A percentile compares a stretch with the other conserved stretches of the same genome.
Conservation (phyloP, 495 filamentous ascomycete species). For the Penicillium salamii region DNA sequence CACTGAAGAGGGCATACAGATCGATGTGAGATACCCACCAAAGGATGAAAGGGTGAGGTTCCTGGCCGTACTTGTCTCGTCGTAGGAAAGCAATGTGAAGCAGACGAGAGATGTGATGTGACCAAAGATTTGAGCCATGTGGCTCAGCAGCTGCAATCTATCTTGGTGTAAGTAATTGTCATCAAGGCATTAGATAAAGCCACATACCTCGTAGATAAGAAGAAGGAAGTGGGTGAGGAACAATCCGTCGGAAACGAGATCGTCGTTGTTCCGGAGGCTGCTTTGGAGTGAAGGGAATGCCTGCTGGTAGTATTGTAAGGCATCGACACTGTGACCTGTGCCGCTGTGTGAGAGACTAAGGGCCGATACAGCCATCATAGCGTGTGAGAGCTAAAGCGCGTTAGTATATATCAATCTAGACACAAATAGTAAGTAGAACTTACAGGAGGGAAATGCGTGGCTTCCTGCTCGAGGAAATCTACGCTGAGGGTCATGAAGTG, state of each 20-base stretch:
- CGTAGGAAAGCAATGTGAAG: slow-evolving; percentile 49
- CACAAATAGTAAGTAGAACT: slow-evolving; percentile 14
- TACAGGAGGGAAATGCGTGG: slow-evolving; percentile 51
- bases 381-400: slow-evolving; percentile 50
- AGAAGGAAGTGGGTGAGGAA: slow-evolving; percentile 61
- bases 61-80: slow-evolving; percentile 40
- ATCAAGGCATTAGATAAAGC: background rate
- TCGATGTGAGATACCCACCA: slow-evolving; percentile 59
- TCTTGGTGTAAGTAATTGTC: background rate
- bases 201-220: slow-evolving; percentile 55
- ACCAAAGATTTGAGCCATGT: slow-evolving; percentile 50
- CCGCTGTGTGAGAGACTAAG: slow-evolving; percentile 52
- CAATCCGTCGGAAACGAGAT: slow-evolving; percentile 55
- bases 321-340: slow-evolving; percentile 42
- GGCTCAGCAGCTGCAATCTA: slow-evolving; percentile 49
- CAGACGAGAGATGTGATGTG: slow-evolving; percentile 53
- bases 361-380: slow-evolving; percentile 59
- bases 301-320: slow-evolving; percentile 56
- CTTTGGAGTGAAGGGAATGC: slow-evolving; percentile 48
- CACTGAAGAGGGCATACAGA: slow-evolving; percentile 53
- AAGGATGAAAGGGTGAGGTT: slow-evolving; percentile 51
- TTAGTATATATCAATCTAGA: slow-evolving; percentile 7
- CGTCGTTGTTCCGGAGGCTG: slow-evolving; percentile 42
- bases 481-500: slow-evolving; percentile 32
- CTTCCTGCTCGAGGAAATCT: slow-evolving; percentile 49